Conservation (phyloP, 1,284 basidiomycete species). For the Apiotrichum sp. region DNA sequence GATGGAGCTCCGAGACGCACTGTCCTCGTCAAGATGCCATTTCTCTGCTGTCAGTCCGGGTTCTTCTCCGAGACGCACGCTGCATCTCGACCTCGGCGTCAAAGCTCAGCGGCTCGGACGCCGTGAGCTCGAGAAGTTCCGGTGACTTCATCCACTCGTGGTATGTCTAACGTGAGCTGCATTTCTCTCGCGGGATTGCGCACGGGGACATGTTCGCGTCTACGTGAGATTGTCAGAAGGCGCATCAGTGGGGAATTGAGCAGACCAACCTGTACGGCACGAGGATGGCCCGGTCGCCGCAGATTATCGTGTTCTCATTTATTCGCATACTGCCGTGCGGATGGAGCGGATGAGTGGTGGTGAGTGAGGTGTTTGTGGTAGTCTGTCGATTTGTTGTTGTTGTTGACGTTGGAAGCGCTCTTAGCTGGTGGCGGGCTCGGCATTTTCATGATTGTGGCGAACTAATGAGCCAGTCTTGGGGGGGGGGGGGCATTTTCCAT, state of each 20-base stretch:
- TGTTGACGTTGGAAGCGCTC: no score
- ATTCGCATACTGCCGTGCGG: slow-evolving; percentile 51
- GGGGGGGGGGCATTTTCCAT: no score
- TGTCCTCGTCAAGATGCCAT: slow-evolving; percentile 85
- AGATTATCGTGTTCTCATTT: slow-evolving; percentile 60
- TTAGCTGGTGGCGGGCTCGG: no score
- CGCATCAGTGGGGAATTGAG: neutral
- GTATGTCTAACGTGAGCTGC: slow-evolving; percentile 57
- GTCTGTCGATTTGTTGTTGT: no score
- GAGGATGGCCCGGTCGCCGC: slow-evolving; percentile 59
- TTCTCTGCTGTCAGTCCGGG: slow-evolving; percentile 53
- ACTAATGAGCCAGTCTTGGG: no score
- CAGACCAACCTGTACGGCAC: slow-evolving; percentile 62
- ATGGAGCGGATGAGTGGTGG: no score
- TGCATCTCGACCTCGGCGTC: slow-evolving; percentile 92
- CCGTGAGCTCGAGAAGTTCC: slow-evolving; percentile 69
- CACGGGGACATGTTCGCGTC: slow-evolving; percentile 59
- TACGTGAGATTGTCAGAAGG: slow-evolving; percentile 17
- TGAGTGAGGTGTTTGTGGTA: no score
- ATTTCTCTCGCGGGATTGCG: slow-evolving; percentile 12
- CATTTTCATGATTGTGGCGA: no score
- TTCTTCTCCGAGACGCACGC: slow-evolving; percentile 52
- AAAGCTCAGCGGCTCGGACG: slow-evolving; percentile 74
- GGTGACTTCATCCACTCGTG: slow-evolving; percentile 85
- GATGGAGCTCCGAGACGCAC: slow-evolving; percentile 47